These are phyloP conservation scores for Phialophora verrucosa DNA, from an alignment of 2,329 filamentous ascomycete species.

Conservation along the genomic window DNA sequence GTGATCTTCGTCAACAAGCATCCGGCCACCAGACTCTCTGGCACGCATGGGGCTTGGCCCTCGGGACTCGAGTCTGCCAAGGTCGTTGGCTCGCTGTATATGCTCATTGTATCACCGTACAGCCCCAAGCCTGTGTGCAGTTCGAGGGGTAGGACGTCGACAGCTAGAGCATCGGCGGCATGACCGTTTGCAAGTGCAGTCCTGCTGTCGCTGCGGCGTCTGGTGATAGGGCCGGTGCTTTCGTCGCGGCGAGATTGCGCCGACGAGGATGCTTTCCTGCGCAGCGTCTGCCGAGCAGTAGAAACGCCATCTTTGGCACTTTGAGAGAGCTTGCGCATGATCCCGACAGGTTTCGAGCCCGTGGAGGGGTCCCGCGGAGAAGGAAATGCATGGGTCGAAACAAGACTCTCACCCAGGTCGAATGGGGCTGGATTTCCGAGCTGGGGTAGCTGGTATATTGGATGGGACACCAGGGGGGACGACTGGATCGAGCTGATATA, in stretches of 20 bases:
- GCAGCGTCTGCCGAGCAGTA: constrained; percentile 58
- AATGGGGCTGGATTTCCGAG: constrained; percentile 59
- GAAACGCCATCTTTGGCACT: constrained; percentile 65
- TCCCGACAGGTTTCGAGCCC: constrained; percentile 61
- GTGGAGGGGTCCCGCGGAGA: constrained; percentile 26
- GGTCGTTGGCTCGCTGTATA: constrained; percentile 47
- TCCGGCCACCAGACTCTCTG: constrained; percentile 76
- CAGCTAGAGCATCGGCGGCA: constrained; percentile 26
- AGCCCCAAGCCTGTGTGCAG: constrained; percentile 40
- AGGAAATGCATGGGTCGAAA: constrained; percentile 47
- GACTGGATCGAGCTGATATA: constrained; percentile 37
- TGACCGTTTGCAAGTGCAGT: constrained; percentile 59
- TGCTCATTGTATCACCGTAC: constrained; percentile 46
- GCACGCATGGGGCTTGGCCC: constrained; percentile 70
- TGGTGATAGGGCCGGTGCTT: constrained; percentile 86
- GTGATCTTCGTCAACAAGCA: constrained; percentile 81
- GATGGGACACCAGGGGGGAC: constrained; percentile 36
- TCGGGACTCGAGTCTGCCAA: constrained; percentile 45
- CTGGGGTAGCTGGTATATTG: constrained; percentile 43
- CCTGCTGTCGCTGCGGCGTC: constrained; percentile 88
- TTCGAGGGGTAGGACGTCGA: constrained; percentile 30
- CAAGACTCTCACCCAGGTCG: constrained; percentile 74
- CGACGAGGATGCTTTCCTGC: constrained; percentile 78
- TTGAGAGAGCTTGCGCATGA: constrained; percentile 86
- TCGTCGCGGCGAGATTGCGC: constrained; percentile 79